These are phyloP conservation scores for Trichophyton mentagrophytes DNA, from an alignment of 2,329 filamentous ascomycete species.

Conservation along the genomic window DNA sequence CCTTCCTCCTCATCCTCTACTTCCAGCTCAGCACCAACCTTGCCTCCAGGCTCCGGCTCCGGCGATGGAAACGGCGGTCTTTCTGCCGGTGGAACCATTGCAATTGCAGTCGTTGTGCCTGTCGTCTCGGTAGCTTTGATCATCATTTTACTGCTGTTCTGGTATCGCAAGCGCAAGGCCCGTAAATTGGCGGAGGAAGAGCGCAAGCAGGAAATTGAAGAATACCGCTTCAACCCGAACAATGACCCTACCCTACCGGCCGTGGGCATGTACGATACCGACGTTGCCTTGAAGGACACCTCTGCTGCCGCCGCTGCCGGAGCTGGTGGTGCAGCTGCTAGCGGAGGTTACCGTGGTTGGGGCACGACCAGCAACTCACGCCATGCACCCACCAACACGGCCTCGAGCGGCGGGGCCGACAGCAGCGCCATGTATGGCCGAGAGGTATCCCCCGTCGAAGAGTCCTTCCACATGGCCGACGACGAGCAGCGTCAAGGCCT, in stretches of 20 bases:
- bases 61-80: constrained; percentile 24
- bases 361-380: constrained; percentile 65
- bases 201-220: constrained; percentile 88
- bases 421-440: constrained; percentile 43
- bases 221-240: constrained; percentile 97
- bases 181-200: constrained; percentile 75
- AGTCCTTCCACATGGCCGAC: constrained; percentile 49
- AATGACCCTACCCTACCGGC: constrained; percentile 68
- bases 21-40: constrained; percentile 17
- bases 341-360: constrained; percentile 73
- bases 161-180: constrained; percentile 82
- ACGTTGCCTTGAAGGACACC: constrained; percentile 27
- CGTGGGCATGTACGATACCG: constrained; percentile 35
- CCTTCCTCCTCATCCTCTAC: constrained; percentile 16
- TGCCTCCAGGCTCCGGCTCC: constrained; percentile 18
- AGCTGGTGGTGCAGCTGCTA: constrained; percentile 51
- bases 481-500: constrained; percentile 40
- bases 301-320: not conserved
- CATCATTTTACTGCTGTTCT: constrained; percentile 61
- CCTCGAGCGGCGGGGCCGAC: constrained; percentile 58
- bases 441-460: constrained; percentile 51
- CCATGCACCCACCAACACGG: constrained; percentile 68
- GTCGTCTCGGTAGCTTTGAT: constrained; percentile 77
- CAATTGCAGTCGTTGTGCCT: constrained; percentile 85
- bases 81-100: constrained; percentile 55